Evolutionary conservation across 2,329 filamentous ascomycete genomes (phyloP).

Genomic region (Aspergillus ochraceoroseus): DNA sequence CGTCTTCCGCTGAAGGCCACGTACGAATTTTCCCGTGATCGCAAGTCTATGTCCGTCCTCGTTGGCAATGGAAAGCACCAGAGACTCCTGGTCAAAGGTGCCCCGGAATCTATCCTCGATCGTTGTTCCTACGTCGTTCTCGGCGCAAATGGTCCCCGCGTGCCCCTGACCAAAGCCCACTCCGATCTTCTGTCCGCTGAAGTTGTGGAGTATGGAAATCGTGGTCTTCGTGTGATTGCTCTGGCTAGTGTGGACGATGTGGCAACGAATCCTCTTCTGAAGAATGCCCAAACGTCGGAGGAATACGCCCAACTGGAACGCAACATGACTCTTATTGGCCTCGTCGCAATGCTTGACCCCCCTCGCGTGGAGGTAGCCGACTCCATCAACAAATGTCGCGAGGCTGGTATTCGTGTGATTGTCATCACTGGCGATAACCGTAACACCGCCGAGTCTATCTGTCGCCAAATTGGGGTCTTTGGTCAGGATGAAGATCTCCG

Average conservation of each 20-base stretch:
- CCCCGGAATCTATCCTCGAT: conserved; percentile 89
- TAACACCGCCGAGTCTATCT: conserved; percentile 96
- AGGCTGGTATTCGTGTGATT: conserved; percentile 91
- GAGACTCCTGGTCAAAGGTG: conserved; percentile 91
- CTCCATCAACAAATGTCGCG: conserved; percentile 83
- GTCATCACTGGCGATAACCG: conserved; percentile 98
- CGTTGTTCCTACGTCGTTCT: conserved; percentile 79
- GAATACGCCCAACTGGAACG: conserved; percentile 88
- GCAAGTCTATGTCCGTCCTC: conserved; percentile 98
- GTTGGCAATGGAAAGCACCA: conserved; percentile 65
- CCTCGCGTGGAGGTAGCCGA: conserved; percentile 83
- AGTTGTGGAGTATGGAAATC: conserved; percentile 83
- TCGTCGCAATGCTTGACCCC: conserved; percentile 95
- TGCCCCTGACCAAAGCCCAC: conserved; percentile 66
- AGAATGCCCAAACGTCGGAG: conserved; percentile 70
- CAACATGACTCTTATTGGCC: conserved; percentile 86
- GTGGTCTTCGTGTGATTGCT: conserved; percentile 89
- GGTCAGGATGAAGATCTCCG: conserved; percentile 71
- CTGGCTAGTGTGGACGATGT: conserved; percentile 79
- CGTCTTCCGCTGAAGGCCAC: conserved; percentile 71
- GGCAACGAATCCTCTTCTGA: conserved; percentile 62
- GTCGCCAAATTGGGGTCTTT: conserved; percentile 94
- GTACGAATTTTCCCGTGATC: conserved; percentile 94
- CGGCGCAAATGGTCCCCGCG: conserved; percentile 72
- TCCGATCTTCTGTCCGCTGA: conserved; percentile 68